Evolutionary conservation across 768 basidiomycete species (phyloP).

Genomic region (Phlebiopsis flavidoalba): DNA sequence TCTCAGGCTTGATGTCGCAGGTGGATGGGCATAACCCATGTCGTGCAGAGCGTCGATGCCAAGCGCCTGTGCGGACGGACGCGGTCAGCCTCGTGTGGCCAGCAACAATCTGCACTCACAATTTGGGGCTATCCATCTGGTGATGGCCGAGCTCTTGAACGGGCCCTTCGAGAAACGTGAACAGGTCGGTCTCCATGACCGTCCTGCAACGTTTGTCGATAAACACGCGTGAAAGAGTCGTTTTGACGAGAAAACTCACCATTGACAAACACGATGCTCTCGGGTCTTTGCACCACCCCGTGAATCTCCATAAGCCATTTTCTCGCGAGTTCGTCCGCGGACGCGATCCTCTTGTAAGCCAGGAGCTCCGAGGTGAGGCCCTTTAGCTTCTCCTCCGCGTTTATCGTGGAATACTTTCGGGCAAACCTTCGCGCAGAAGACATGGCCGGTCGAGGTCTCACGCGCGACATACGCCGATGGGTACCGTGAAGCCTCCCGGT

Average conservation of each 20-base stretch:
- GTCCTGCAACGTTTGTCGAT: constrained; percentile 11
- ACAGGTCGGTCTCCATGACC: constrained; percentile 14
- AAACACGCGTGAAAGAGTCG: not conserved
- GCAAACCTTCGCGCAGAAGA: constrained; percentile 20
- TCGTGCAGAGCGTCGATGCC: constrained; percentile 37
- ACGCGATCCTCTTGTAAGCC: constrained; percentile 21
- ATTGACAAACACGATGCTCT: constrained; percentile 21
- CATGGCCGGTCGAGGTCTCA: constrained; percentile 14
- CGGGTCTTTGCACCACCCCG: constrained; percentile 20
- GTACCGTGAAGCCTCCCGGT: constrained; percentile 20
- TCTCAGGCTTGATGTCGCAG: constrained; percentile 58
- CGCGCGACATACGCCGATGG: constrained; percentile 13
- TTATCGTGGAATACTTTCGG: constrained; percentile 11
- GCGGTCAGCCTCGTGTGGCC: constrained; percentile 1
- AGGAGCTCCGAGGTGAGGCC: constrained; percentile 16
- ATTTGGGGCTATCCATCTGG: constrained; percentile 25
- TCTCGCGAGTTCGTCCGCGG: constrained; percentile 10
- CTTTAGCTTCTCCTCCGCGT: not conserved
- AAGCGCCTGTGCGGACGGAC: constrained; percentile 15
- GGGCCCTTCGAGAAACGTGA: constrained; percentile 3
- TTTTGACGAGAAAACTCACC: constrained; percentile 10
- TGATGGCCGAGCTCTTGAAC: not conserved
- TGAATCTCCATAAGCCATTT: constrained; percentile 23
- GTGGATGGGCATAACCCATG: constrained; percentile 52
- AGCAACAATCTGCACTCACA: constrained; percentile 13